Evolutionary conservation across 1,284 basidiomycete species (phyloP), one percentile per base, ranked within the genome.

Genomic region (Apiotrichum gamsii): DNA sequence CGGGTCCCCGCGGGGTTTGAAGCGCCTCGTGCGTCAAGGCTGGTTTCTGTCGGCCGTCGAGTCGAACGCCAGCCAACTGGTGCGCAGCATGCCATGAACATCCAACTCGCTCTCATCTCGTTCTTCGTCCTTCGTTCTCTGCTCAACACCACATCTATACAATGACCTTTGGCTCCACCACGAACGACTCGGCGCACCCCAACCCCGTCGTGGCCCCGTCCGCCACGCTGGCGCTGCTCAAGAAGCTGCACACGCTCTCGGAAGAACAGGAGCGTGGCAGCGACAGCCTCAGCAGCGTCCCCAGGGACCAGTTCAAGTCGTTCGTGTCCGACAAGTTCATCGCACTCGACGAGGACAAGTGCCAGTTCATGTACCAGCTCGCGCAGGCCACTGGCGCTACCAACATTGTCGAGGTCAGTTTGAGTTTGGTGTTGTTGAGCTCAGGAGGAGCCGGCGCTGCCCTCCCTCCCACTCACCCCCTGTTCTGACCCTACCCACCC

Each of bases 261-360:
- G 16, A 39, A 10, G 45, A 46, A 10, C 60, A 64, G 30, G 60
- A 62, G 34, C 25, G 50, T 10, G 33, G n/a, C n/a, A 32, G 51
- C 14, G 37, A 44, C 19, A 45, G 19, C 14, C 6, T 19, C 6
- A 9, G 13, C 20, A 34, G 39, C 11, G 37, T 54, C 19, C 39
- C 43, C 3, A 15, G 14, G 13, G 51, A 40, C 3, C 31, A 29
- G 8, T 62, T 64, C 42, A 44, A 51, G 29, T 29, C 41, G 1
- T 45, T 48, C 21, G 57, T 64, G 47, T 23, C 36, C 13, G 59
- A 64, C 52, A 62, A 64, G 51, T 60, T 58, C 45, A 57, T 64
- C 43, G 60, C 60, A 24, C 51, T 64, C 5, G 62, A 62, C 36
- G 48, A 59, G 45, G 60, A 64, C 49, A 64, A 64, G 47, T 58